Conservation (phyloP, 495 filamentous ascomycete genomes). For the Aspergillus funiculosus region DNA sequence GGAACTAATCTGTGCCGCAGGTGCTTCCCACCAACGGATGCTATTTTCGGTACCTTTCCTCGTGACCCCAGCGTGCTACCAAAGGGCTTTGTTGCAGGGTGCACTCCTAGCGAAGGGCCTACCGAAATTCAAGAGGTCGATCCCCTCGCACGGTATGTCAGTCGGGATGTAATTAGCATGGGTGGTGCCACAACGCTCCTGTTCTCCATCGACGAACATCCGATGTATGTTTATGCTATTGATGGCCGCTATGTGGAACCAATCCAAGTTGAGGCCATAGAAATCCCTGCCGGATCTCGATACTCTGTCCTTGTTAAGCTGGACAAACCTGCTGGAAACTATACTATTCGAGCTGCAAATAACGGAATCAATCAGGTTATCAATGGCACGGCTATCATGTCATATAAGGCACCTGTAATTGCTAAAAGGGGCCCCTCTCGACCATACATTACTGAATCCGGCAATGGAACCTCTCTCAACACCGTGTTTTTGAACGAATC, state of each 20-base stretch:
- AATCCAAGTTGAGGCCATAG: constrained; percentile 28
- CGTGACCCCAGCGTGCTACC: constrained; percentile 4
- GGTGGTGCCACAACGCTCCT: constrained; percentile 23
- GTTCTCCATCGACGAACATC: constrained; percentile 40
- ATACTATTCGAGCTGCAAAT: constrained; percentile 35
- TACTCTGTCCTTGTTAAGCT: constrained; percentile 40
- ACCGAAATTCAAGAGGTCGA: constrained; percentile 30
- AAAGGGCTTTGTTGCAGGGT: constrained; percentile 18
- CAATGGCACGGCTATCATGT: constrained; percentile 28
- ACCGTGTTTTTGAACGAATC: constrained; percentile 38
- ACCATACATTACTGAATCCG: constrained; percentile 41
- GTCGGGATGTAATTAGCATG: constrained; percentile 32
- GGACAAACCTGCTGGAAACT: constrained; percentile 28
- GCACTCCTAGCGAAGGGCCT: constrained; percentile 24
- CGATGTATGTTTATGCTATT: constrained; percentile 41
- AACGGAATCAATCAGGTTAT: constrained; percentile 30
- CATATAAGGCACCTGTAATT: constrained; percentile 17
- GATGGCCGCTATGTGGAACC: constrained; percentile 42
- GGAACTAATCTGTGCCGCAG: neutral
- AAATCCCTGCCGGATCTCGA: constrained; percentile 28
- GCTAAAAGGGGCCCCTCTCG: constrained; percentile 12
- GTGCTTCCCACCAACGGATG: neutral
- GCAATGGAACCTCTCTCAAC: constrained; percentile 26
- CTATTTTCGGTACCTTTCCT: neutral
- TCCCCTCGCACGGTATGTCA: constrained; percentile 25